Evolutionary conservation across 2,329 filamentous ascomycete species (phyloP).

Genomic region (Neonectria hederae): DNA sequence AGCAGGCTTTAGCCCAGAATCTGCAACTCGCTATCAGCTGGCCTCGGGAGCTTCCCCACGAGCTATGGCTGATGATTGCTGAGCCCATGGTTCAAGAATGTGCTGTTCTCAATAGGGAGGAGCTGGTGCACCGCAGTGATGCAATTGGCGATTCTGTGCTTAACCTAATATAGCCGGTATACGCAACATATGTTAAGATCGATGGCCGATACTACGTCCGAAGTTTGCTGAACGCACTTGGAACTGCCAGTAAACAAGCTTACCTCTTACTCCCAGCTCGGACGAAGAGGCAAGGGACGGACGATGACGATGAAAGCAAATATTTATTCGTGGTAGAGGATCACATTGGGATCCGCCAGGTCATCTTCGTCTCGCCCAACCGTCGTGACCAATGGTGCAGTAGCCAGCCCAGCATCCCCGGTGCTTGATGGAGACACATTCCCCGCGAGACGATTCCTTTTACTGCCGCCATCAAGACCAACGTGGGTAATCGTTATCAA

Average conservation of each 20-base stretch:
- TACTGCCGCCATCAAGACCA: slow-evolving; percentile 4
- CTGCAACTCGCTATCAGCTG: slow-evolving; percentile 5
- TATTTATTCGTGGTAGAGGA: slow-evolving; percentile 24
- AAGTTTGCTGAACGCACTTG: slow-evolving; percentile 10
- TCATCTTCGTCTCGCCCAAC: slow-evolving; percentile 18
- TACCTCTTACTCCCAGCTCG: slow-evolving; percentile 8
- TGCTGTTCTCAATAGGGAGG: slow-evolving; percentile 13
- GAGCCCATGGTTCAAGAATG: slow-evolving; percentile 4
- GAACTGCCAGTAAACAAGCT: neutral
- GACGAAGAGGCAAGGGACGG: neutral
- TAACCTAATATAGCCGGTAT: slow-evolving; percentile 12
- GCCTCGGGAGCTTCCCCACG: slow-evolving; percentile 18
- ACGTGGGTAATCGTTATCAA: neutral
- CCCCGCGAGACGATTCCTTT: neutral
- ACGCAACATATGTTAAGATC: slow-evolving; percentile 17
- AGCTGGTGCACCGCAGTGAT: slow-evolving; percentile 14
- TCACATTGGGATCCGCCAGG: slow-evolving; percentile 19
- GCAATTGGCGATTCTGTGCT: neutral
- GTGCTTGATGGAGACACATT: slow-evolving; percentile 20
- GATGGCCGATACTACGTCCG: slow-evolving; percentile 22
- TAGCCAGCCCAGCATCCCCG: slow-evolving; percentile 1
- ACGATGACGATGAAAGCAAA: neutral
- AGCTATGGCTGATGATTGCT: slow-evolving; percentile 24
- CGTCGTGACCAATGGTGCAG: slow-evolving; percentile 17
- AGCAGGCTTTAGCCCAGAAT: slow-evolving; percentile 8